Percentiles rank a stretch among this genome's conserved stretches.
Evolutionary conservation across 2,329 filamentous ascomycete genomes (phyloP).

Genomic region (Alternaria metachromatica): DNA sequence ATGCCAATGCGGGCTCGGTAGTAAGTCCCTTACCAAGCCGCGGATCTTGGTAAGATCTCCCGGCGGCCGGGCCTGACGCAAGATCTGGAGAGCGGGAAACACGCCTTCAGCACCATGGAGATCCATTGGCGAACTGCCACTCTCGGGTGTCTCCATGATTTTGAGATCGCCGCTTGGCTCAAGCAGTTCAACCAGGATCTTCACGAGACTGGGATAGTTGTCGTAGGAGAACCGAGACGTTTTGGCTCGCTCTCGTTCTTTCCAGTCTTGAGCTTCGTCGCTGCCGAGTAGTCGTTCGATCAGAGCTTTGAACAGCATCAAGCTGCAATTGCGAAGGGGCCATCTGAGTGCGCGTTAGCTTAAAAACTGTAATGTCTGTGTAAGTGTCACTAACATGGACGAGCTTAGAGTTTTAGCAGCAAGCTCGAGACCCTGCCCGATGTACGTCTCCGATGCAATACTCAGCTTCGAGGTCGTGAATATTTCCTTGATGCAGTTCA

Average conservation of each 20-base stretch:
- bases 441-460: slow-evolving; percentile 73
- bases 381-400: slow-evolving; percentile 65
- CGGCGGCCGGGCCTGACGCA: slow-evolving; percentile 74
- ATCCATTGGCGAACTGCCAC: slow-evolving; percentile 38
- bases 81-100: slow-evolving; percentile 82
- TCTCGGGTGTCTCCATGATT: slow-evolving; percentile 29
- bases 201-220: slow-evolving; percentile 70
- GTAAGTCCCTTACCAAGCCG: slow-evolving; percentile 65
- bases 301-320: slow-evolving; percentile 86
- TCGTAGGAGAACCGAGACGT: slow-evolving; percentile 70
- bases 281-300: slow-evolving; percentile 81
- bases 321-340: slow-evolving; percentile 92
- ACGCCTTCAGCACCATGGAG: slow-evolving; percentile 66
- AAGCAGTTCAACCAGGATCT: slow-evolving; percentile 69
- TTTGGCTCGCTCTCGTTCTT: slow-evolving; percentile 52
- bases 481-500: slow-evolving; percentile 92
- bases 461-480: slow-evolving; percentile 83
- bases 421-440: slow-evolving; percentile 77
- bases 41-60: slow-evolving; percentile 63
- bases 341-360: slow-evolving; percentile 61
- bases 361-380: neutral
- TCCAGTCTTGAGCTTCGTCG: slow-evolving; percentile 68
- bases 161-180: slow-evolving; percentile 37
- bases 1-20: slow-evolving; percentile 77
- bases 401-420: slow-evolving; percentile 81